Percentiles rank a stretch among this genome's conserved stretches.
Evolutionary conservation across 2,329 filamentous ascomycete genomes (phyloP).

Genomic region (Periglandula ipomoeae): DNA sequence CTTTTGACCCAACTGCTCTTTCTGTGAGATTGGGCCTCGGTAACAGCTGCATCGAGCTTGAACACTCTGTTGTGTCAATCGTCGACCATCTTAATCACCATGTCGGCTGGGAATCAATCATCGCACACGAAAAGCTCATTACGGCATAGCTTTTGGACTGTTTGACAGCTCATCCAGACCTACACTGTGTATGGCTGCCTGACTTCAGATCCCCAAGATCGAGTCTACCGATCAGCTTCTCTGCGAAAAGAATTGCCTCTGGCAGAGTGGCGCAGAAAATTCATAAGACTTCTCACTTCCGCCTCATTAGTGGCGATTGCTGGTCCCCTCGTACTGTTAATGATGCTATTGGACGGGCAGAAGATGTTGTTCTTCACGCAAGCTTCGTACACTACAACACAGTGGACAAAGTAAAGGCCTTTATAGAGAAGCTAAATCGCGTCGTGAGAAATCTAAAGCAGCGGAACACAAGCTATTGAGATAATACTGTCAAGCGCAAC

Average conservation of each 20-base stretch:
- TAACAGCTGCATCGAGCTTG: conserved; percentile 60
- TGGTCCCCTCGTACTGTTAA: conserved; percentile 56
- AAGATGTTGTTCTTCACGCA: conserved; percentile 54
- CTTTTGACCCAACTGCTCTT: conserved; percentile 51
- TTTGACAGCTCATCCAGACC: conserved; percentile 41
- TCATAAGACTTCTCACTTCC: conserved; percentile 48
- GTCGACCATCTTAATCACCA: no score
- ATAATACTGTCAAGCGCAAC: no score
- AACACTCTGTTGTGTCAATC: conserved; percentile 15
- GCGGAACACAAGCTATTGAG: no score
- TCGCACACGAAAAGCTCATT: conserved; percentile 50
- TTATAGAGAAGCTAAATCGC: background rate
- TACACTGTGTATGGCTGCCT: conserved; percentile 20
- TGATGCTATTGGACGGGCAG: conserved; percentile 48
- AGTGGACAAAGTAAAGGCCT: conserved; percentile 1
- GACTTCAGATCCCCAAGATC: conserved; percentile 17
- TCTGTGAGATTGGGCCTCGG: conserved; percentile 61
- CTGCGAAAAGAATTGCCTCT: conserved; percentile 46
- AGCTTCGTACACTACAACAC: conserved; percentile 69
- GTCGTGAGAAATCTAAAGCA: background rate
- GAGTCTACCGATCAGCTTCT: conserved; percentile 63
- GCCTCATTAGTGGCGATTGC: conserved; percentile 59
- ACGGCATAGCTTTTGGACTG: conserved; percentile 52
- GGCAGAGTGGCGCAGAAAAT: conserved; percentile 52
- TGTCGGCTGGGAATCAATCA: conserved; percentile 41